A percentile compares a stretch with the other conserved stretches of the same genome.
Conservation (phyloP, 2,329 filamentous ascomycete species). For the Colletotrichum brevisporum region DNA sequence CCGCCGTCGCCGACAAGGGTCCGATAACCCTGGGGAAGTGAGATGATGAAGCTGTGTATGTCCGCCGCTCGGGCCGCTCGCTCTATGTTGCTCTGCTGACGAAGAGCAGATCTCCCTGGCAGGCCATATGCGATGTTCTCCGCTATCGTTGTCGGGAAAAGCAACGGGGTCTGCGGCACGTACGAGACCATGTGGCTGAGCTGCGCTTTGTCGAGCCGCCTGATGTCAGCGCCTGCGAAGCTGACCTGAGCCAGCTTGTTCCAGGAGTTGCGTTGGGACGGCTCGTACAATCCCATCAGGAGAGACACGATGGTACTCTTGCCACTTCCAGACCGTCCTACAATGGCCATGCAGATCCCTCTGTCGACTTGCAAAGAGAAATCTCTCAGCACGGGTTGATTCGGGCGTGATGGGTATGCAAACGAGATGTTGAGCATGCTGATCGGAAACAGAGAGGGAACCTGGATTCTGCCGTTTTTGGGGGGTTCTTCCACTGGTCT, state of each 20-base stretch:
- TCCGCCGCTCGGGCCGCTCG: slow-evolving; percentile 71
- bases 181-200: slow-evolving; percentile 75
- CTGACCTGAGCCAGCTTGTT: slow-evolving; percentile 58
- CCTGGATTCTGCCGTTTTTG: not conserved
- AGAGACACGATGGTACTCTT: slow-evolving; percentile 88
- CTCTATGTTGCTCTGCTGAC: slow-evolving; percentile 60
- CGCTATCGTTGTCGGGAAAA: slow-evolving; percentile 83
- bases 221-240: slow-evolving; percentile 71
- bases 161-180: slow-evolving; percentile 78
- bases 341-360: slow-evolving; percentile 81
- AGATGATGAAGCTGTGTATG: slow-evolving; percentile 82
- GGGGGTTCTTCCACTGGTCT: slow-evolving; percentile 59
- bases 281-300: slow-evolving; percentile 78
- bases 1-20: slow-evolving; percentile 85
- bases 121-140: slow-evolving; percentile 90
- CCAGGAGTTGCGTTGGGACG: slow-evolving; percentile 42
- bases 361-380: slow-evolving; percentile 69
- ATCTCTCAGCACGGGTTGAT: slow-evolving; percentile 45
- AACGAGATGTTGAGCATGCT: slow-evolving; percentile 75
- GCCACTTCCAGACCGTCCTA: slow-evolving; percentile 88
- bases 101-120: slow-evolving; percentile 64
- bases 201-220: slow-evolving; percentile 69
- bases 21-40: slow-evolving; percentile 70
- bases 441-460: slow-evolving; percentile 59
- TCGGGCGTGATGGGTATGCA: slow-evolving; percentile 74